A percentile compares a stretch with the other conserved stretches of the same genome.
phyloP scores from a whole-genome alignment of 768 basidiomycete genomes.

The Russula emetica region DNA sequence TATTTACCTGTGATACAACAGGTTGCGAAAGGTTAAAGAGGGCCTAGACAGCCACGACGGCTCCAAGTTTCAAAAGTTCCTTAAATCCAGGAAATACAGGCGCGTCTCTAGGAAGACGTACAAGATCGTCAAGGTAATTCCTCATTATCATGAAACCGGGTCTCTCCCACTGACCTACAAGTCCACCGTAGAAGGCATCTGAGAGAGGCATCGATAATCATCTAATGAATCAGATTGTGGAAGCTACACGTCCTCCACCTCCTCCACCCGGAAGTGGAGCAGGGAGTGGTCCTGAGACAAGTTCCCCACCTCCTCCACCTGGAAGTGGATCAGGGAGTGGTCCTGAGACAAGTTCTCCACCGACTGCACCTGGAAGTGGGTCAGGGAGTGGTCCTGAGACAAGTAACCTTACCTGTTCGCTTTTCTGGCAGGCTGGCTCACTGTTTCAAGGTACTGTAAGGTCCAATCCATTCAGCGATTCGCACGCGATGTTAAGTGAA shows the following conservation, averaged over 20 bases:
- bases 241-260: background rate
- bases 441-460: background rate
- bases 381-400: background rate
- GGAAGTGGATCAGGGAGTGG: no score
- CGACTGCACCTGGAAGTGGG: no score
- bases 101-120: background rate
- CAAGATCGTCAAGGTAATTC: background rate
- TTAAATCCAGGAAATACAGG: background rate
- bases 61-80: background rate
- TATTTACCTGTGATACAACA: background rate
- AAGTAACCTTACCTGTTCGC: background rate
- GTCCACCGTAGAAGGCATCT: background rate
- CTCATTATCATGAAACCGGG: background rate
- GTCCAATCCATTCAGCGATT: conserved; percentile 1
- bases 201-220: background rate
- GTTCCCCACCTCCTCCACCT: no score
- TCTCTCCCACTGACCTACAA: background rate
- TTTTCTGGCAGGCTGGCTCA: background rate
- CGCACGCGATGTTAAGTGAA: background rate
- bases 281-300: background rate
- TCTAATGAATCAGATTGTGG: background rate
- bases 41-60: background rate
- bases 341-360: background rate
- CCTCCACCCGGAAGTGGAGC: no score
- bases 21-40: background rate